Evolutionary conservation across 257 asterid genomes (phyloP).

Genomic region (Nicotiana tomentosiformis): DNA sequence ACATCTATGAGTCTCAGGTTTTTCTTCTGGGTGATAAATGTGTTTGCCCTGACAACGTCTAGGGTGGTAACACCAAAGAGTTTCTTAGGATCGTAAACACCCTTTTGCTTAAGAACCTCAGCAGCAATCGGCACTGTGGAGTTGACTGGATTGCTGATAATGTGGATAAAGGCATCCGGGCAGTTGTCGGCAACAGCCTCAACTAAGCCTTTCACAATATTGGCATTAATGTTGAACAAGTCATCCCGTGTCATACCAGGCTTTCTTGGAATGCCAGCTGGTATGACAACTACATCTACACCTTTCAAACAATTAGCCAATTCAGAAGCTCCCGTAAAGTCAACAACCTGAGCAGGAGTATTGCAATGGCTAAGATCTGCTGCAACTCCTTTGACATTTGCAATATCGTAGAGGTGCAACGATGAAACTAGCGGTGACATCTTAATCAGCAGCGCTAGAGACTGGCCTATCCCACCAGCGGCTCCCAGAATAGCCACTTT

Average conservation of each 20-base stretch:
- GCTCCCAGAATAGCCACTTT: constrained; percentile 22
- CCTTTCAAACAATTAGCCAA: constrained; percentile 15
- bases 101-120: constrained; percentile 18
- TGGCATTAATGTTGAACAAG: constrained; percentile 21
- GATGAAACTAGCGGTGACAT: constrained; percentile 20
- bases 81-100: constrained; percentile 18
- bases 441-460: constrained; percentile 18
- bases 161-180: constrained; percentile 19
- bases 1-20: constrained; percentile 17
- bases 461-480: constrained; percentile 21
- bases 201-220: constrained; percentile 15
- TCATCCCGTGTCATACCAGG: constrained; percentile 22
- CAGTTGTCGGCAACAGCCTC: constrained; percentile 22
- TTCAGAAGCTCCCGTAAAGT: constrained; percentile 21
- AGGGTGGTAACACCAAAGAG: constrained; percentile 22
- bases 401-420: constrained; percentile 17
- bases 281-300: constrained; percentile 18
- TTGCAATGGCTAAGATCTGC: constrained; percentile 23
- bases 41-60: constrained; percentile 20
- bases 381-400: constrained; percentile 20
- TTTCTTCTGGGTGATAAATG: constrained; percentile 1
- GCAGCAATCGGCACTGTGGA: constrained; percentile 21
- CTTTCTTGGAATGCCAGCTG: constrained; percentile 17
- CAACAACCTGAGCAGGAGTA: constrained; percentile 19
- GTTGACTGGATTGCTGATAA: constrained; percentile 19